Evolutionary conservation across 2,329 filamentous ascomycete species (phyloP), one percentile per base, ranked within the genome.

Genomic region (Microsporum audouinii): DNA sequence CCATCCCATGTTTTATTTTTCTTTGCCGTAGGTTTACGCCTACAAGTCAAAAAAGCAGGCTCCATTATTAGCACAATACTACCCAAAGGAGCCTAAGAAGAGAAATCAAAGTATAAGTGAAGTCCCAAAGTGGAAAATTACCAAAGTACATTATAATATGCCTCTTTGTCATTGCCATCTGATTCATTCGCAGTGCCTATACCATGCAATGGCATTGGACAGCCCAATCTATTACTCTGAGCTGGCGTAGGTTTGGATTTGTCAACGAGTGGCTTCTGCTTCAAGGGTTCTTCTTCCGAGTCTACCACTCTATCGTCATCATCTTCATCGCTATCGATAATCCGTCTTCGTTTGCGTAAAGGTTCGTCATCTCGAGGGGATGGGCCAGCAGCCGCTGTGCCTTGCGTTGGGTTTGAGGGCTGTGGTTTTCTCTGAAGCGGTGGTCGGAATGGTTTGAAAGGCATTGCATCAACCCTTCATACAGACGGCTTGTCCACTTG

Each of bases 1-100:
- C 86, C 86, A 67, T 89, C 86, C 86, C 87, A 89, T 3, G 85
- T 89, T 70, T 89, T 89, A 71, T 89, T 83, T 73, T 89, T 89
- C 71, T 88, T 89, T 4, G 76, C 81, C 0, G 85, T 88, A 58
- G 80, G 82, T 71, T 87, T 88, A 23, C 87, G 82, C 86, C 83
- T 84, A 59, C 38, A 58, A 29, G 33, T 6, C 17, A 17, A 56
- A 5, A 34, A 1, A 41, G 17, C 53, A 4, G 29, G 45, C 6
- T 55, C 39, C 49, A 34, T 58, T 34, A 43, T 61, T 59, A 61
- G 57, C 47, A 38, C 34, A 31, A 12, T n/a, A 53, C 43, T 33
- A 23, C 17, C 17, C 17, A 23, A 23, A 23, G 17, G 17, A 23
- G 17, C 17, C 17, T 23, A 1, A 23, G 17, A 23, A 23, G 17